phyloP scores from a whole-genome alignment of 129 eudicot species.

The Flaveria sonorensis region DNA sequence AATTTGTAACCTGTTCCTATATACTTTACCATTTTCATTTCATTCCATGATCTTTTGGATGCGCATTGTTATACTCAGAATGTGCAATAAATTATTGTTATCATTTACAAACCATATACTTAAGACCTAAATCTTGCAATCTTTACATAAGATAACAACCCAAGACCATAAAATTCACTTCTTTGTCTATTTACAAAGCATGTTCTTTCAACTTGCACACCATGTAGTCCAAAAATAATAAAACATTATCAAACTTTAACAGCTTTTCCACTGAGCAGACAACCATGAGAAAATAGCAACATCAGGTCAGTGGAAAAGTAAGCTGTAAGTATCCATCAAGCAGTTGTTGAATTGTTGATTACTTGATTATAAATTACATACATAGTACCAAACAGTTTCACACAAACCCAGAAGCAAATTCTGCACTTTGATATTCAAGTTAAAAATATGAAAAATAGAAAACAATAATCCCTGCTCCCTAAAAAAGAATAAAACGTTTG shows the following conservation, averaged over 20 bases:
- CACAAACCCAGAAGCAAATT: constrained; percentile 10
- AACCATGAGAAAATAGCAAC: constrained; percentile 16
- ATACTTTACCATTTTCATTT: no score
- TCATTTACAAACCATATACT: constrained; percentile 2
- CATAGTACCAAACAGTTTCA: constrained; percentile 7
- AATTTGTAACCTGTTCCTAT: constrained; percentile 2
- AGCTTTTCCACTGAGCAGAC: constrained; percentile 26
- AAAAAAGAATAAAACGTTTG: neutral
- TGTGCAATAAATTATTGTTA: constrained; percentile 20
- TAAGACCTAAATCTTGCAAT: constrained; percentile 16
- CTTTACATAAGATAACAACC: constrained; percentile 23
- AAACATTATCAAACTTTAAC: neutral
- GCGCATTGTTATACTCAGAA: neutral
- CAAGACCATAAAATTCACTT: constrained; percentile 12
- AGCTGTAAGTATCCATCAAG: constrained; percentile 23
- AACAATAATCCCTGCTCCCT: neutral
- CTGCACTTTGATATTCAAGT: neutral
- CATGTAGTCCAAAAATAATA: constrained; percentile 16
- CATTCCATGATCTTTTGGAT: neutral
- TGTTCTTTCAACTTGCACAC: constrained; percentile 28
- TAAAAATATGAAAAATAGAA: neutral
- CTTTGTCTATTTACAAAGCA: constrained; percentile 3
- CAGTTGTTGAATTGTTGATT: constrained; percentile 5
- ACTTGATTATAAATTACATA: constrained; percentile 18
- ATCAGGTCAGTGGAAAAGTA: constrained; percentile 19